Evolutionary conservation across 2,329 filamentous ascomycete genomes (phyloP).

Genomic region (Scytalidium lignicola): DNA sequence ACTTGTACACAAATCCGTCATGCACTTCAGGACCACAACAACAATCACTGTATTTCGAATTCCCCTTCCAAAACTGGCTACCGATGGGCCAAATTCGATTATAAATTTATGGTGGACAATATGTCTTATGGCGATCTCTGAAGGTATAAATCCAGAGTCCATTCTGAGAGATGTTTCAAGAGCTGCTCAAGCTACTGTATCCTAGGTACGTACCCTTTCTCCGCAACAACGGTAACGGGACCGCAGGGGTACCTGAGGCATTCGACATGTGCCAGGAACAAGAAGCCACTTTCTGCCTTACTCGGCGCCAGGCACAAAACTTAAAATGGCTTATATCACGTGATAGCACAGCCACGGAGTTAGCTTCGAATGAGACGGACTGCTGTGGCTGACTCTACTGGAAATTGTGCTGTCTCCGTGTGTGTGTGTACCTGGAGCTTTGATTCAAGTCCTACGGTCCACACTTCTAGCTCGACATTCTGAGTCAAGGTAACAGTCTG

Average conservation of each 20-base stretch:
- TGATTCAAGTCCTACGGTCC: neutral
- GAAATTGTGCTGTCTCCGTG: no score
- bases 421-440: neutral
- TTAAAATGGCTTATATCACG: no score
- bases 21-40: slow-evolving; percentile 34
- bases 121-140: slow-evolving; percentile 39
- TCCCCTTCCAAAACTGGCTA: slow-evolving; percentile 43
- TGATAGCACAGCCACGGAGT: no score
- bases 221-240: neutral
- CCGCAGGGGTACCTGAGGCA: neutral
- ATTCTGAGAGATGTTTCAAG: slow-evolving; percentile 9
- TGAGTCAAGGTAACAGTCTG: neutral
- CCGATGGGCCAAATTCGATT: slow-evolving; percentile 44
- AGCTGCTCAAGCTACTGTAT: neutral
- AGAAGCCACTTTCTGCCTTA: no score
- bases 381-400: no score
- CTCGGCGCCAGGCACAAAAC: neutral
- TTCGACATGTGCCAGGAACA: neutral
- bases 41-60: slow-evolving; percentile 44
- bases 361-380: neutral
- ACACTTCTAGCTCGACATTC: neutral
- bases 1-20: slow-evolving; percentile 34
- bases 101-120: slow-evolving; percentile 44
- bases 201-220: neutral
- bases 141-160: slow-evolving; percentile 33